Evolutionary conservation across 768 basidiomycete species (phyloP).

Genomic region (Fomitopsis serialis): DNA sequence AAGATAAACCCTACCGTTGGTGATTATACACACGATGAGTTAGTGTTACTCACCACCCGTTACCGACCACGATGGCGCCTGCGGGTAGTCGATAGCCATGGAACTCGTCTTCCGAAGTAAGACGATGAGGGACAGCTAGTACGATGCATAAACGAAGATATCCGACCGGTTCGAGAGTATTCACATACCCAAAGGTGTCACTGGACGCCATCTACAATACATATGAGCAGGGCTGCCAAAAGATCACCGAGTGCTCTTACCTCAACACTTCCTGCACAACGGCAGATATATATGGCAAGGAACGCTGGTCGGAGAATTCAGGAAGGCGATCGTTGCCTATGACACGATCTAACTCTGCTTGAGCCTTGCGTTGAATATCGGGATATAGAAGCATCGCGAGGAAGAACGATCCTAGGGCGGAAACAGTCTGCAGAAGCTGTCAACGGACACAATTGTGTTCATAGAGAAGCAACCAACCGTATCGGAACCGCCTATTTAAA

Average conservation of each 20-base stretch:
- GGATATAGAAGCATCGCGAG: constrained; percentile 29
- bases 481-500: constrained; percentile 9
- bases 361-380: constrained; percentile 27
- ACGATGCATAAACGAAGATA: not conserved
- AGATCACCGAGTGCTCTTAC: constrained; percentile 1
- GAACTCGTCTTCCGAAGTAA: constrained; percentile 16
- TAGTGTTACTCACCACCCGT: constrained; percentile 3
- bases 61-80: constrained; percentile 15
- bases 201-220: constrained; percentile 12
- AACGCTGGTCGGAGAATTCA: constrained; percentile 19
- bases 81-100: constrained; percentile 11
- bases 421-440: constrained; percentile 8
- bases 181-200: constrained; percentile 11
- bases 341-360: constrained; percentile 33
- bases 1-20: not conserved
- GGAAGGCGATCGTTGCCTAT: constrained; percentile 29
- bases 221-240: not conserved
- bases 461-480: constrained; percentile 8
- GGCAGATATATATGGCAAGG: constrained; percentile 26
- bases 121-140: constrained; percentile 16
- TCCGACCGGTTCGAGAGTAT: not conserved
- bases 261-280: constrained; percentile 29
- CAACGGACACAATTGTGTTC: not conserved
- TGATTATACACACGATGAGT: not conserved
- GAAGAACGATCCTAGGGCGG: constrained; percentile 22